A percentile compares a stretch with the other conserved stretches of the same genome.
Evolutionary conservation across 768 basidiomycete genomes (phyloP).

Genomic region (Vishniacozyma victoriae): DNA sequence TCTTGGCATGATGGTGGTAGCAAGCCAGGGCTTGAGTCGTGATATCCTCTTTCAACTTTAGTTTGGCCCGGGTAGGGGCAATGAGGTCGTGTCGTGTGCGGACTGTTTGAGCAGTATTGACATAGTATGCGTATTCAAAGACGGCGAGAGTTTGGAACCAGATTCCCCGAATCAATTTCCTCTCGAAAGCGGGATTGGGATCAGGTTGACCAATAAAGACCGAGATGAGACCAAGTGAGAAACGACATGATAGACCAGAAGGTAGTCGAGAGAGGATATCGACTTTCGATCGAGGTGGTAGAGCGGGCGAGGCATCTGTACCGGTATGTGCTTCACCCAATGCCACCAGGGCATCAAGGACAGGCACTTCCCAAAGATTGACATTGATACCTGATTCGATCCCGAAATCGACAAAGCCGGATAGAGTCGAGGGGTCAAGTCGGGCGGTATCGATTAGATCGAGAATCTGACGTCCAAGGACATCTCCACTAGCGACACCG

Average conservation of each 20-base stretch:
- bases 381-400: constrained; percentile 57
- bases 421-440: constrained; percentile 22
- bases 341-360: constrained; percentile 55
- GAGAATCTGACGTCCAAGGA: constrained; percentile 13
- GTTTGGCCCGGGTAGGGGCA: constrained; percentile 25
- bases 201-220: constrained; percentile 72
- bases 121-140: constrained; percentile 38
- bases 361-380: constrained; percentile 63
- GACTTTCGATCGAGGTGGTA: neutral
- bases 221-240: constrained; percentile 60
- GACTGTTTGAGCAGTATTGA: constrained; percentile 23
- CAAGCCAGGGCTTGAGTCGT: constrained; percentile 40
- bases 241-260: constrained; percentile 55
- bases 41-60: constrained; percentile 41
- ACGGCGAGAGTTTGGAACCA: constrained; percentile 25
- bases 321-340: constrained; percentile 49
- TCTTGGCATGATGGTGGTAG: no score
- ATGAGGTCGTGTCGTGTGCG: constrained; percentile 22
- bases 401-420: constrained; percentile 51
- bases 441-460: constrained; percentile 7
- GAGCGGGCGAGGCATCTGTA: constrained; percentile 35
- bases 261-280: constrained; percentile 51
- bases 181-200: constrained; percentile 64
- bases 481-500: constrained; percentile 20
- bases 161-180: constrained; percentile 48